Conservation (phyloP, 768 basidiomycete species). For the Trametes elegans region DNA sequence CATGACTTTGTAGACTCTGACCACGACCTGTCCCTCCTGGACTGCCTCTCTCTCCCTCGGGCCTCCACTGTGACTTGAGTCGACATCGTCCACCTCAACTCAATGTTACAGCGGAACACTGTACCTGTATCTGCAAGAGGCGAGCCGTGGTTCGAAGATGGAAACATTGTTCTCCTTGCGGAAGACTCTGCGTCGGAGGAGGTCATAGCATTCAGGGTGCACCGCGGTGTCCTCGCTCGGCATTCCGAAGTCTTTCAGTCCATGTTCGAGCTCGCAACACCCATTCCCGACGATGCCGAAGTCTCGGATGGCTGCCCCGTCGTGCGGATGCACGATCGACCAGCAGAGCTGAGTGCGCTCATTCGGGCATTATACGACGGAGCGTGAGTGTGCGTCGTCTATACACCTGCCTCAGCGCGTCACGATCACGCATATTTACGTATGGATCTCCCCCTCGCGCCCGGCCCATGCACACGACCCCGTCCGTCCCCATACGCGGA, state of each 20-base stretch:
- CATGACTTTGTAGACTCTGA: not conserved
- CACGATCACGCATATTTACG: not conserved
- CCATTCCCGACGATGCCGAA: constrained; percentile 29
- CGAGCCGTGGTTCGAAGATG: constrained; percentile 61
- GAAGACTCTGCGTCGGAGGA: constrained; percentile 30
- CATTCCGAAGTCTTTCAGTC: constrained; percentile 57
- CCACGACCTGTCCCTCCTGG: not conserved
- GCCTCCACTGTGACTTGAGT: too few species aligned
- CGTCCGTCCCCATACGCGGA: not conserved
- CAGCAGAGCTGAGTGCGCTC: constrained; percentile 47
- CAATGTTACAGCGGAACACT: not conserved
- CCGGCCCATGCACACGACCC: too few species aligned
- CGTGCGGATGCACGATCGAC: constrained; percentile 51
- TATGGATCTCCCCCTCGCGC: not conserved
- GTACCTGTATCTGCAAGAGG: constrained; percentile 21
- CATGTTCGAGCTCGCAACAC: constrained; percentile 51
- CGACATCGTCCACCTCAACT: not conserved
- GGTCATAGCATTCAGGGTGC: constrained; percentile 50
- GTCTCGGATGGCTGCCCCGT: constrained; percentile 47
- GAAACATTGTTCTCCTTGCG: constrained; percentile 53
- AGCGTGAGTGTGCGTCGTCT: constrained; percentile 38
- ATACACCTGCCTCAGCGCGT: constrained; percentile 2
- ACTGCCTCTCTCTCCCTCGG: not conserved
- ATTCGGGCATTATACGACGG: constrained; percentile 58
- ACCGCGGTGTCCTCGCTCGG: constrained; percentile 42